Conservation (phyloP, 495 filamentous ascomycete genomes). For the Pyrenula massariospora region DNA sequence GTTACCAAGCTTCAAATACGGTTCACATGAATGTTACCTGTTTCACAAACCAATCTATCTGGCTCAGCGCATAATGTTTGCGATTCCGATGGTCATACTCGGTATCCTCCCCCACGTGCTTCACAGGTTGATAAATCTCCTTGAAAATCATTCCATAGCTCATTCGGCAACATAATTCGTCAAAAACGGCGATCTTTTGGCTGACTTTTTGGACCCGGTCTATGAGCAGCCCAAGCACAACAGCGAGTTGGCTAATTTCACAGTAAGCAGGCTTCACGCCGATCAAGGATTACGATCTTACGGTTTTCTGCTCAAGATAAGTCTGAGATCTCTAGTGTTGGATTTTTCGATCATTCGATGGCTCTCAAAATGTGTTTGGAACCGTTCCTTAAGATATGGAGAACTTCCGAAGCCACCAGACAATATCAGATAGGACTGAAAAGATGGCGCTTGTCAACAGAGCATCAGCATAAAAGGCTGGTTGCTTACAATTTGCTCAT, state of each 20-base stretch:
- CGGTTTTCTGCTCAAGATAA: slow-evolving; percentile 3
- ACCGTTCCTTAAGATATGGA: slow-evolving; percentile 17
- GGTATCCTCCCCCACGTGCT: slow-evolving; percentile 31
- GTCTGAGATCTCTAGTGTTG: slow-evolving; percentile 18
- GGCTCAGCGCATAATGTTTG: slow-evolving; percentile 31
- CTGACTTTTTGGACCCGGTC: slow-evolving; percentile 40
- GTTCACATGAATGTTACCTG: slow-evolving; percentile 31
- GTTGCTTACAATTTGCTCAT: slow-evolving; percentile 11
- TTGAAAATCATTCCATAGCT: slow-evolving; percentile 44
- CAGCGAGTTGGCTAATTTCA: slow-evolving; percentile 27
- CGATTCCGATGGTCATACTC: slow-evolving; percentile 30
- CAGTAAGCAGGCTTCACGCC: no score
- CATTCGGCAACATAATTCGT: slow-evolving; percentile 35
- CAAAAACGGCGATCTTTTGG: slow-evolving; percentile 26
- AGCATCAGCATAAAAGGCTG: no score
- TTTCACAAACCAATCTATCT: slow-evolving; percentile 47
- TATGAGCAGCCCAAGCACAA: slow-evolving; percentile 41
- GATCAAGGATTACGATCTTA: no score
- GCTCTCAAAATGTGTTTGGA: slow-evolving; percentile 10
- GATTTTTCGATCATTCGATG: slow-evolving; percentile 7
- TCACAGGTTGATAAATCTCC: slow-evolving; percentile 28
- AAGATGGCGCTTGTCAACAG: no score
- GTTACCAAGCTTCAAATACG: no score
- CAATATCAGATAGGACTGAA: slow-evolving; percentile 16
- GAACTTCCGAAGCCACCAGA: slow-evolving; percentile 24